Base-by-base conservation (phyloP, 2,329 filamentous ascomycete genomes). In the Ascochyta lentis region DNA sequence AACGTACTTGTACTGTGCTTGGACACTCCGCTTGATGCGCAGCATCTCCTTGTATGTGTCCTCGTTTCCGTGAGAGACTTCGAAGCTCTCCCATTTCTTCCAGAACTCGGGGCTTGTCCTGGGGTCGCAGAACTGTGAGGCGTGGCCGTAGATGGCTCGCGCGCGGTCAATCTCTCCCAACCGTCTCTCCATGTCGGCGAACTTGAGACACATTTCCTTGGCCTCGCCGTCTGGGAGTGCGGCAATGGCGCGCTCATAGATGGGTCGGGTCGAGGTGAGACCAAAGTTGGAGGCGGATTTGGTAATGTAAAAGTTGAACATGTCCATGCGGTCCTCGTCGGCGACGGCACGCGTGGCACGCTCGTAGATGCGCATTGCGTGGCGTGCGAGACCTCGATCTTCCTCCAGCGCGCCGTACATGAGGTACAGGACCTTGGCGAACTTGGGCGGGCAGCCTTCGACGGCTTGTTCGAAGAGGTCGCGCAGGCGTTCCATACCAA, bases 21-120 rank as follows among this genome's bases (percentile, higher is more conserved):
- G 92, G 12, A 99, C 95, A 76, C 92, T 96, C 73, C 95, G 84
- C 83, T 98, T 99, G 81, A 99, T 92, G 27, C 95, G 89, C 60
- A 98, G 83, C 95, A 99, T 99, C 75, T 99, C 95, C 80, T 96
- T 97, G 83, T 96, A 99, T 0, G 96, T 99, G 75, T 99, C 95
- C 76, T 99, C 96, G 78, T 99, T 99, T 63, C 95, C 95, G 72
- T 99, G 95, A 74, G 96, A 90, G 22, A 98, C 92, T 77, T 99
- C 96, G 76, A 99, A 99, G 50, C 88, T 84, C 77, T 99, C 95
- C 95, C 95, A 99, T 75, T 94, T 96, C 67, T 88, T 84, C 96
- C 96, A 99, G 79, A 98, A 99, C 15, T 85, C 87, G 7, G 90
- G 88, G 65, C 91, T 92, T 13, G 92, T 96, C 49, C 96, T 84